A percentile compares a stretch with the other conserved stretches of the same genome.
Conservation (phyloP, 306 rosid species). For the Quercus ilex region DNA sequence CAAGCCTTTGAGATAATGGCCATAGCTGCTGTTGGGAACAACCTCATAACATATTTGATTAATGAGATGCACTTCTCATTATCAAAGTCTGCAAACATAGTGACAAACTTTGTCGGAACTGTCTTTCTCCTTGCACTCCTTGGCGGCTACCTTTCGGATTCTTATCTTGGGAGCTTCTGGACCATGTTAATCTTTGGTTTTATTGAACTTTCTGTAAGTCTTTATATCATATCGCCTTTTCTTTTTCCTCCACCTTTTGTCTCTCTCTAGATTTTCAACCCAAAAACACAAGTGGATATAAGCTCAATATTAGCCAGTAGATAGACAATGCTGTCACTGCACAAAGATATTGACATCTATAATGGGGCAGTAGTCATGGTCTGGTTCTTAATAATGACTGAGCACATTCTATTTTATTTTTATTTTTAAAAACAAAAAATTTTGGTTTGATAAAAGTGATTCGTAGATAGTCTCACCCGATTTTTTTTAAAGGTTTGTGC, state of each 20-base stretch:
- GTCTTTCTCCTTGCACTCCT: slow-evolving; percentile 86
- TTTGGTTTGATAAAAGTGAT: neutral
- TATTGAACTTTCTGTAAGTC: slow-evolving; percentile 79
- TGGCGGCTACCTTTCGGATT: slow-evolving; percentile 90
- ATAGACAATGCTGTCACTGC: neutral
- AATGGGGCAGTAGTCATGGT: neutral
- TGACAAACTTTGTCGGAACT: slow-evolving; percentile 96
- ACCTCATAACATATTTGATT: slow-evolving; percentile 85
- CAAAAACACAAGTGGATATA: neutral
- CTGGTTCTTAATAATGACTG: neutral
- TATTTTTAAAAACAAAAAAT: too few species aligned
- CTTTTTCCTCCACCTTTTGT: neutral
- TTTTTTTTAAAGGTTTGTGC: too few species aligned
- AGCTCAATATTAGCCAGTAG: neutral
- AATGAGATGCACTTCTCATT: slow-evolving; percentile 91
- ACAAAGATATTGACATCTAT: neutral
- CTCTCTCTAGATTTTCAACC: neutral
- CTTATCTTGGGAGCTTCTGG: slow-evolving; percentile 94
- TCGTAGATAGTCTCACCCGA: too few species aligned
- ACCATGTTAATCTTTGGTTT: slow-evolving; percentile 91
- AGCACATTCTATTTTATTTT: neutral
- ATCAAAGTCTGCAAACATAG: slow-evolving; percentile 77
- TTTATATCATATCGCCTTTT: neutral
- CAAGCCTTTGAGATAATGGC: slow-evolving; percentile 97
- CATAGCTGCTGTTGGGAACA: slow-evolving; percentile 98